Conservation (phyloP, 2,329 filamentous ascomycete species). For the Gyromitra esculenta region DNA sequence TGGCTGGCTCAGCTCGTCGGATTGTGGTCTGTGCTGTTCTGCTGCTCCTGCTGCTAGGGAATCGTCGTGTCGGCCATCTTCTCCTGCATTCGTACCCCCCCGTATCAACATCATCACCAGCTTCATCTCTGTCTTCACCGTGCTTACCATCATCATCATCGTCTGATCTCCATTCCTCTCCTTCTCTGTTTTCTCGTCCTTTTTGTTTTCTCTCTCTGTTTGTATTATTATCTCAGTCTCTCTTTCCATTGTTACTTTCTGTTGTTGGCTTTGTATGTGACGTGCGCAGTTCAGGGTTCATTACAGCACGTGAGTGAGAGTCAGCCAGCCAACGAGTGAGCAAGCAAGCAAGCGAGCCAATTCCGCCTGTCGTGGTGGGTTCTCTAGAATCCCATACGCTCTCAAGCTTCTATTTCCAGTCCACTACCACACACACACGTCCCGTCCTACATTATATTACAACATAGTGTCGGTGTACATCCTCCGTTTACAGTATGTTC, state of each 20-base stretch:
- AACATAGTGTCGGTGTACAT: not conserved
- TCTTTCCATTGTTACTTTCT: not conserved
- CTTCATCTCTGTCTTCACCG: constrained; percentile 1
- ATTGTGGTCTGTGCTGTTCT: constrained; percentile 21
- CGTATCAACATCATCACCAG: not conserved
- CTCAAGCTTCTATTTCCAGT: constrained; percentile 12
- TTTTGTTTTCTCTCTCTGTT: not conserved
- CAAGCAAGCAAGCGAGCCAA: constrained; percentile 12
- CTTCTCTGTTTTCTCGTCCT: not conserved
- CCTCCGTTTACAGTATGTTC: constrained; percentile 13
- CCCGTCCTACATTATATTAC: not conserved
- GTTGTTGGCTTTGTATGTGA: constrained; percentile 38
- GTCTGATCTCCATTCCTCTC: not conserved
- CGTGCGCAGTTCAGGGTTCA: constrained; percentile 29
- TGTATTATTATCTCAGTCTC: constrained; percentile 4
- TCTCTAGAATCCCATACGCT: not conserved
- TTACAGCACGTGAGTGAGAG: constrained; percentile 13
- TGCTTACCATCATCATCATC: not conserved
- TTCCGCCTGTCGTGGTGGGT: constrained; percentile 21
- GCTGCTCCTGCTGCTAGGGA: not conserved
- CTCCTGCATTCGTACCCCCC: not conserved
- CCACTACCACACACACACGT: not conserved
- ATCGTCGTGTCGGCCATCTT: constrained; percentile 14
- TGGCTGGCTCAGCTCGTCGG: constrained; percentile 13
- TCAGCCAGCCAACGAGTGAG: constrained; percentile 1